A percentile compares a stretch with the other conserved stretches of the same genome.
These are phyloP conservation scores for Amanita brunnescens DNA, from an alignment of 768 basidiomycete genomes.

Conservation along the genomic window DNA sequence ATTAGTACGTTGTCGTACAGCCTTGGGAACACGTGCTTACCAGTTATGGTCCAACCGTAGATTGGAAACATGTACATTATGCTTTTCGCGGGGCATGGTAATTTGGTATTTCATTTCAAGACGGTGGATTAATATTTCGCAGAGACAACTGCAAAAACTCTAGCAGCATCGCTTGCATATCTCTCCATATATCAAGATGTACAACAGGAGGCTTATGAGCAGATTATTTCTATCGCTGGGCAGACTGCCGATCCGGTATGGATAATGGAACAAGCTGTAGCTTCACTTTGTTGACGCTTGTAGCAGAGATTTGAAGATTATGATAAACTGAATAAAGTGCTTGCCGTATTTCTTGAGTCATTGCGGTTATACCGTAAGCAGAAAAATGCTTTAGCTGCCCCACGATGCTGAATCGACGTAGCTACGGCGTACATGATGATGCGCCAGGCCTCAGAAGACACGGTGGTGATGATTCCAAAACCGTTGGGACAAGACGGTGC, in stretches of 20 bases:
- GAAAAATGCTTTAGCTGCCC: slow-evolving; percentile 2
- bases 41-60: slow-evolving; percentile 15
- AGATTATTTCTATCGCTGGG: slow-evolving; percentile 29
- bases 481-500: slow-evolving; percentile 5
- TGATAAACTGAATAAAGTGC: slow-evolving; percentile 17
- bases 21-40: background rate
- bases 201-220: slow-evolving; percentile 34
- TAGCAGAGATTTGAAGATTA: slow-evolving; percentile 13
- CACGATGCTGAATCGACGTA: background rate
- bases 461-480: slow-evolving; percentile 16
- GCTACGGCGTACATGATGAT: slow-evolving; percentile 17
- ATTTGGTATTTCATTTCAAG: background rate
- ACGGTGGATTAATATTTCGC: background rate
- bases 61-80: slow-evolving; percentile 45
- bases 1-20: background rate
- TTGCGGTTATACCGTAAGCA: slow-evolving; percentile 21
- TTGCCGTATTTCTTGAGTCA: slow-evolving; percentile 22
- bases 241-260: slow-evolving; percentile 25
- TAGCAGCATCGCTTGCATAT: slow-evolving; percentile 35
- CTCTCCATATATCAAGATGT: slow-evolving; percentile 30
- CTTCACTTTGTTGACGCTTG: background rate
- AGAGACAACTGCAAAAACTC: slow-evolving; percentile 37
- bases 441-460: slow-evolving; percentile 20
- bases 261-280: background rate
- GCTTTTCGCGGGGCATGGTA: slow-evolving; percentile 53